Conservation (phyloP, 164 flowering plant genomes). For the Liriodendron chinense region DNA sequence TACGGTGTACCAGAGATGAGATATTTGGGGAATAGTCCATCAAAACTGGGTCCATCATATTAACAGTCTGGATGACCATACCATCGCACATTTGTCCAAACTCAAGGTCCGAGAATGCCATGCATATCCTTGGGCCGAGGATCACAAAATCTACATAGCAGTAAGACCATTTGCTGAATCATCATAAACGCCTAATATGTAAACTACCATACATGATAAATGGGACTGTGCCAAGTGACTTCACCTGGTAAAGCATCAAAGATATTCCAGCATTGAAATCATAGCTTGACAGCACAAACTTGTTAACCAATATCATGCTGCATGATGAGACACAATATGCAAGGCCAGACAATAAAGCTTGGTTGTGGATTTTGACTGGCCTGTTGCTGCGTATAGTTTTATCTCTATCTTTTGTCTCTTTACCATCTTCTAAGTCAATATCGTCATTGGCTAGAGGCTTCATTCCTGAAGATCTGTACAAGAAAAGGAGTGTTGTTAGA, state of each 20-base stretch:
- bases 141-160: too few species aligned
- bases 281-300: constrained; percentile 89
- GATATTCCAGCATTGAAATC: constrained; percentile 95
- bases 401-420: constrained; percentile 50
- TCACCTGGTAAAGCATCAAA: constrained; percentile 95
- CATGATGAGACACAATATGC: constrained; percentile 97
- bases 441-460: constrained; percentile 42
- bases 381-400: constrained; percentile 36
- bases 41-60: not conserved
- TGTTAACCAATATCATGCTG: constrained; percentile 97
- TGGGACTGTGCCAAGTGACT: constrained; percentile 1
- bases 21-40: too few species aligned
- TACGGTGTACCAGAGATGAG: not conserved
- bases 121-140: not conserved
- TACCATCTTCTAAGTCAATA: constrained; percentile 69
- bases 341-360: constrained; percentile 81
- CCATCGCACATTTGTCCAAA: not conserved
- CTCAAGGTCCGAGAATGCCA: not conserved
- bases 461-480: constrained; percentile 41
- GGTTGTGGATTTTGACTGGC: constrained; percentile 51
- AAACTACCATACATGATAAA: not conserved
- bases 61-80: not conserved
- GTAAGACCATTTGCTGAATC: too few species aligned
- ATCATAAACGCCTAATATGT: too few species aligned
- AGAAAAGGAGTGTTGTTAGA: constrained; percentile 7